Base-by-base conservation (phyloP, 2,329 filamentous ascomycete genomes). In the Fusarium begoniae region DNA sequence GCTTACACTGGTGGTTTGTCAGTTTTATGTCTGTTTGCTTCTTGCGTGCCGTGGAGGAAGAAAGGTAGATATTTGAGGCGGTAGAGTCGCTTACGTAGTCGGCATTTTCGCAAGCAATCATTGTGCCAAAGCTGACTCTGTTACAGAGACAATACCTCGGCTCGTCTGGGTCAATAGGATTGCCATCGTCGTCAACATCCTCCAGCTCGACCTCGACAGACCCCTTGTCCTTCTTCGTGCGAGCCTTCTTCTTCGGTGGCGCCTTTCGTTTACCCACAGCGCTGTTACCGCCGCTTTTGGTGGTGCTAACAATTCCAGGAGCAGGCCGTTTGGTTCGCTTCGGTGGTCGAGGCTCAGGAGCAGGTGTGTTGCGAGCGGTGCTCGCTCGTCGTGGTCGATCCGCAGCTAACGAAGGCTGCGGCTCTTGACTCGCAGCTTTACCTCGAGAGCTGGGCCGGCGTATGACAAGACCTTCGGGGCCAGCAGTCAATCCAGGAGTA, bases 21-120 rank as follows among this genome's bases (percentile, higher is more conserved):
- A 78, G 76, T 66, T 66, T 60, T 32, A 37, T 66, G 43, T 71
- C 48, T 45, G 58, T 55, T 45, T 68, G 55, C 32, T 62, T 69
- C 18, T 43, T 45, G 43, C 40, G 38, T n/a, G 59, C 50, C 50
- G 40, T 38, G 69, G 62, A 61, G 51, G 48, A 61, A 54, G 47
- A 67, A 50, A 38, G 26, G 53, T 50, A 41, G 45, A 45, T 43
- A 26, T 54, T 44, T 53, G 47, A 60, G 53, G 43, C 48, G 45
- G 66, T 63, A 66, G 48, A 66, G 71, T 63, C 61, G 84, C 90
- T 89, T 84, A 93, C 92, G 82, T 48, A 48, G 45, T 94, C 91
- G 50, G 89, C 85, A 77, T 94, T 94, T 78, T 96, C 93, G 82
- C 94, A 96, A 69, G 90, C 89, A 80, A 96, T 94, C 94, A 96